Base-by-base conservation (phyloP, 768 basidiomycete genomes). In the Agaricus subrufescens region DNA sequence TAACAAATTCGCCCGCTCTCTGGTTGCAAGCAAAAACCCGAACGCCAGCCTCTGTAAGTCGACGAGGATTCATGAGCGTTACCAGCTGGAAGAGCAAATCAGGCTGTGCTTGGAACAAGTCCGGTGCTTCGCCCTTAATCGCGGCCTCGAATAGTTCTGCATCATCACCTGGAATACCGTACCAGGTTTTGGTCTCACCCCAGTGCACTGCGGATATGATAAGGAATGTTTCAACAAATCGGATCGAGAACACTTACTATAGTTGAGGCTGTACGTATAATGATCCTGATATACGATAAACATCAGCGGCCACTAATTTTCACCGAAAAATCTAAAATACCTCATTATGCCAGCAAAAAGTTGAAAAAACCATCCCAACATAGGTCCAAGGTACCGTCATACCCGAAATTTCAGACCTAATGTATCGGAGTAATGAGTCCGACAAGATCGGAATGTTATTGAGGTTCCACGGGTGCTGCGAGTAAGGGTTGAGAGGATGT, bases 341-440 rank as follows among this genome's bases (percentile, higher is more conserved):
- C 83, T 94, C 95, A 66, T 99, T 99, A 73, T 99, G 97, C 97
- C 97, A 99, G 68, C 96, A 98, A 71, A 99, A 99, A 2, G 97
- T 96, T 12, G 95, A 96, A 69, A 99, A 99, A 15, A 94, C 79
- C 96, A 98, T 98, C 46, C 97, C 97, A 59, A 98, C 93, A 69
- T 99, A 99, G 38, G 92, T 97, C 95, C 94, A 98, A 10, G 95
- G 95, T 9, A 98, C 93, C 1, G 96, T 98, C 96, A 99, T 99
- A 12, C 97, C 97, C 52, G 95, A 98, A 54, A 99, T 97, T 69
- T 98, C 95, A 3, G 94, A 95, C 72, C 98, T 97, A 75, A 99
- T 97, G 70, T 87, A 99, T 11, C 97, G 90, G 34, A 99, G 80
- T 10, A 99, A 82, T 29, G 96, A 98, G 57, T 96, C 92, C 1